Evolutionary conservation across 495 filamentous ascomycete species (phyloP).

Genomic region (Delitschia confertaspora): DNA sequence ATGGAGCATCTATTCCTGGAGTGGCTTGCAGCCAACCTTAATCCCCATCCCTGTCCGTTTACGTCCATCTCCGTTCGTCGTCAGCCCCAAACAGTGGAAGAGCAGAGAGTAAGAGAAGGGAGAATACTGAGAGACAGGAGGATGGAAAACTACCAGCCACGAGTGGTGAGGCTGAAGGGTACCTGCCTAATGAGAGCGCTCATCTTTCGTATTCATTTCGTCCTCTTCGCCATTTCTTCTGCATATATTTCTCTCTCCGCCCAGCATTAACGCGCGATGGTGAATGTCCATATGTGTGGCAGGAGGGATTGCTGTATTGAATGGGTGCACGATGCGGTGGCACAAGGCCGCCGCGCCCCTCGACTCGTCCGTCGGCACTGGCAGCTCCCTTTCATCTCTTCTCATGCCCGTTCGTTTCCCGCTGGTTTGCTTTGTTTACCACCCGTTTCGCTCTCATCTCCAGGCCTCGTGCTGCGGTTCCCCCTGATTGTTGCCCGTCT

Average conservation of each 20-base stretch:
- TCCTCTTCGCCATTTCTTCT: neutral
- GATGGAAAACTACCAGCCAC: too few species aligned
- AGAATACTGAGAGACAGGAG: neutral
- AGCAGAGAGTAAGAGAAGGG: neutral
- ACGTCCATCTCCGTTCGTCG: neutral
- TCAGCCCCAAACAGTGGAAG: neutral
- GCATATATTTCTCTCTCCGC: too few species aligned
- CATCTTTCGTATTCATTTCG: neutral
- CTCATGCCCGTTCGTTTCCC: neutral
- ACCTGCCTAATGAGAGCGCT: too few species aligned
- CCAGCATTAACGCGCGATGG: too few species aligned
- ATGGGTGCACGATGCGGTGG: neutral
- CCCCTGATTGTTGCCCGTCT: neutral
- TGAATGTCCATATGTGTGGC: neutral
- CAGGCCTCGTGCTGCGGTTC: neutral
- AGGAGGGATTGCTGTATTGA: neutral
- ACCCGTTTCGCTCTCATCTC: neutral
- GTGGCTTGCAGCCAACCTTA: conserved; percentile 29
- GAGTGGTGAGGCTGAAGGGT: too few species aligned
- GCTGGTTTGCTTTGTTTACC: neutral
- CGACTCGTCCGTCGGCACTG: conserved; percentile 2
- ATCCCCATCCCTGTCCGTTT: conserved; percentile 15
- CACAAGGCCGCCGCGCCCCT: neutral
- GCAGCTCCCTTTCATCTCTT: neutral
- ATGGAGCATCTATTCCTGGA: conserved; percentile 24